Evolutionary conservation across 495 filamentous ascomycete genomes (phyloP).

Genomic region (Friedmanniomyces simplex): DNA sequence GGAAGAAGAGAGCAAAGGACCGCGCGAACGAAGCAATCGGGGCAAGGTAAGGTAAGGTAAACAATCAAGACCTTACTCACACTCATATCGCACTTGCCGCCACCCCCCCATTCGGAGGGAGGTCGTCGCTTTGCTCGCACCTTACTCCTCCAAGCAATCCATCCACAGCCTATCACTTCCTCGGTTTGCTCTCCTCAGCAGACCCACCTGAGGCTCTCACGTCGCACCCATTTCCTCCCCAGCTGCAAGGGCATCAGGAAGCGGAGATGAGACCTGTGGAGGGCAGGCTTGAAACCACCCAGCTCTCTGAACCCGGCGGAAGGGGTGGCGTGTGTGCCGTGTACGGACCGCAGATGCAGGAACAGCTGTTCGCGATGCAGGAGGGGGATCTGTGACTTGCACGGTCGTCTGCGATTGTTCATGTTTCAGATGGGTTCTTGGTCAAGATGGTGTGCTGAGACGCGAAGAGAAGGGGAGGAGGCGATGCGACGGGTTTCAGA

Average conservation of each 20-base stretch:
- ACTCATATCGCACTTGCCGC: background rate
- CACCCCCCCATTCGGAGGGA: background rate
- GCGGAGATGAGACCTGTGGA: slow-evolving; percentile 1
- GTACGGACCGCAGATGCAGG: background rate
- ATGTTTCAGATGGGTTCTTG: background rate
- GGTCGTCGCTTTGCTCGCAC: background rate
- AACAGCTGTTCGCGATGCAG: background rate
- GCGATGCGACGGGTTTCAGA: no score
- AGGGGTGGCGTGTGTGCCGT: background rate
- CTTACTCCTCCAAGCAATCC: background rate
- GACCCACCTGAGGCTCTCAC: background rate
- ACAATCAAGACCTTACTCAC: no score
- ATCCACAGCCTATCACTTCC: background rate
- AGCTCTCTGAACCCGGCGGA: background rate
- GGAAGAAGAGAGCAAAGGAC: background rate
- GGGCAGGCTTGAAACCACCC: background rate
- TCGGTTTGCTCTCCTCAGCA: background rate
- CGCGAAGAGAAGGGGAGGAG: no score
- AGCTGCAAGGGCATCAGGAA: slow-evolving; percentile 7
- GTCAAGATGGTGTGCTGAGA: background rate
- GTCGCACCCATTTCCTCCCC: background rate
- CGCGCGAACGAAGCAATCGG: background rate
- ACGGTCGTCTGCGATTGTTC: background rate
- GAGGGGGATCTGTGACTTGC: background rate
- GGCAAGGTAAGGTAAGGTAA: no score